Conservation (phyloP, 768 basidiomycete genomes). For the Macrocybe gigantea region DNA sequence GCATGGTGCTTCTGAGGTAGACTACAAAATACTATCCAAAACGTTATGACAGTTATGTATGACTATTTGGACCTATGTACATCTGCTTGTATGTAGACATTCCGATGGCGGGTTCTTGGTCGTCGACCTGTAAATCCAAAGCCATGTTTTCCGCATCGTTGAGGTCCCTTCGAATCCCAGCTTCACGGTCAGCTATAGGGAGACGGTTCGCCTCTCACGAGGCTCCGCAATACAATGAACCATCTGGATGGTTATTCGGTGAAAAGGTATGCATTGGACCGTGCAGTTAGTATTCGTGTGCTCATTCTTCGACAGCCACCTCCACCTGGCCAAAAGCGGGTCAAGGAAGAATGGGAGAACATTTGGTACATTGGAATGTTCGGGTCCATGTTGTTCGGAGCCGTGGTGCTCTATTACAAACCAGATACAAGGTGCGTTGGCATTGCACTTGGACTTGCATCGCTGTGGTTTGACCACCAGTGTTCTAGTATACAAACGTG, state of each 20-base stretch:
- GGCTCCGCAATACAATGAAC: conserved; percentile 84
- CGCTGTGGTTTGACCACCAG: no score
- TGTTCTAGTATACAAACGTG: conserved; percentile 76
- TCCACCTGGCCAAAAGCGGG: conserved; percentile 76
- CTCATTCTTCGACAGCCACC: conserved; percentile 47
- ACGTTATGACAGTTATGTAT: not conserved
- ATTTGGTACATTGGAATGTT: conserved; percentile 92
- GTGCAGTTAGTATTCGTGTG: not conserved
- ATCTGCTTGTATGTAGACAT: conserved; percentile 10
- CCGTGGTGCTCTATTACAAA: conserved; percentile 82
- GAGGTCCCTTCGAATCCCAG: conserved; percentile 39
- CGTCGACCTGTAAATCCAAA: not conserved
- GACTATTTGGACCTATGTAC: conserved; percentile 9
- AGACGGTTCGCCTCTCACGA: conserved; percentile 67
- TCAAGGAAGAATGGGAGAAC: conserved; percentile 88
- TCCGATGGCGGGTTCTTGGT: conserved; percentile 3
- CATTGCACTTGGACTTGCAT: not conserved
- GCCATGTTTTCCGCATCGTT: conserved; percentile 43
- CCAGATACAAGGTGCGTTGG: conserved; percentile 80
- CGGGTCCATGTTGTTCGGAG: conserved; percentile 73
- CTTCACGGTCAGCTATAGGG: conserved; percentile 27
- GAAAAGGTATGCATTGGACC: conserved; percentile 61
- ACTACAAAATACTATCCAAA: conserved; percentile 44
- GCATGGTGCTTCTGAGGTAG: conserved; percentile 25
- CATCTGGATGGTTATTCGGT: conserved; percentile 80